Evolutionary conservation across 148 eudicot genomes (phyloP).

Genomic region (Vaccinium macrocarpon): DNA sequence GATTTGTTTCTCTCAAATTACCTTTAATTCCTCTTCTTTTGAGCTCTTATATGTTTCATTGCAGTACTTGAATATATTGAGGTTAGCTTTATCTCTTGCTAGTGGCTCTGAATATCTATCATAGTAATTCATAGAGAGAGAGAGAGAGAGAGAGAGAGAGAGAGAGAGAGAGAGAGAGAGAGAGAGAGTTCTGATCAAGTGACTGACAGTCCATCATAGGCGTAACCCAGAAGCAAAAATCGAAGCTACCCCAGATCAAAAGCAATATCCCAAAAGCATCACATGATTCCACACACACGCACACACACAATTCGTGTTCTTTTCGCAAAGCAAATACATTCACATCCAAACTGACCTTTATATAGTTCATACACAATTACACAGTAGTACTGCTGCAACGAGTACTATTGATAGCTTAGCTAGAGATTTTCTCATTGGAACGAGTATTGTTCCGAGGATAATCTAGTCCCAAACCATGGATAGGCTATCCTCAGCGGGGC

Average conservation of each 20-base stretch:
- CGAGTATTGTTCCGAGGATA: neutral
- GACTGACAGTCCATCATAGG: slow-evolving; percentile 17
- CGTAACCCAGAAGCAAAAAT: slow-evolving; percentile 17
- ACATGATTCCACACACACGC: neutral
- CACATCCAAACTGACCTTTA: neutral
- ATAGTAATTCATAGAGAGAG: neutral
- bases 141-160: neutral
- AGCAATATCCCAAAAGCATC: slow-evolving; percentile 4
- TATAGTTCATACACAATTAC: neutral
- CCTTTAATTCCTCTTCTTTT: neutral
- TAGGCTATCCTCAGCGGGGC: neutral
- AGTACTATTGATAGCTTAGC: neutral
- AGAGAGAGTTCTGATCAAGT: slow-evolving; percentile 1
- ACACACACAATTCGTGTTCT: slow-evolving; percentile 3
- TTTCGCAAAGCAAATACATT: slow-evolving; percentile 9
- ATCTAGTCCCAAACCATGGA: neutral
- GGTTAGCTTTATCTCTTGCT: neutral
- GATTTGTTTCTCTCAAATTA: neutral
- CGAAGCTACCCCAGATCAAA: neutral
- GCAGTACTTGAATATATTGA: neutral
- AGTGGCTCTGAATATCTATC: neutral
- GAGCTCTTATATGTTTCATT: neutral
- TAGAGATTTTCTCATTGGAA: too few species aligned
- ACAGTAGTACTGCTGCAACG: neutral
- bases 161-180: neutral